Evolutionary conservation across 2,329 filamentous ascomycete species (phyloP).

Genomic region (Exophiala xenobiotica): DNA sequence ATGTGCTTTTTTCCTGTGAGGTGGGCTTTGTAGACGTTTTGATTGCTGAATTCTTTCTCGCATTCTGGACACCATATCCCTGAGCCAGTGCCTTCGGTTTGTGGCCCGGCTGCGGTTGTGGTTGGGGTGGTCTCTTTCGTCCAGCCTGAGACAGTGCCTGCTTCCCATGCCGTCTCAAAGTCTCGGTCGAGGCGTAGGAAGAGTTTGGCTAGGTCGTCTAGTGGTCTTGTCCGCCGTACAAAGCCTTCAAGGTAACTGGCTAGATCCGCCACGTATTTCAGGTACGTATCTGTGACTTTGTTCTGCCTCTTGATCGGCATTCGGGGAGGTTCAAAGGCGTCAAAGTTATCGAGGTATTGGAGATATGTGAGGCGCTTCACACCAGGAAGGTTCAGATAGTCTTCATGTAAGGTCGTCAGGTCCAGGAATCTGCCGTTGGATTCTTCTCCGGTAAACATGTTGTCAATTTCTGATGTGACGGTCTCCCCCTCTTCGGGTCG

Average conservation of each 20-base stretch:
- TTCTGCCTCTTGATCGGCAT: conserved; percentile 74
- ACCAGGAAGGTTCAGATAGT: conserved; percentile 84
- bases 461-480: conserved; percentile 70
- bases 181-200: conserved; percentile 75
- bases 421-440: conserved; percentile 91
- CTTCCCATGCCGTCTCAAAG: conserved; percentile 79
- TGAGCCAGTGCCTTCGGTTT: conserved; percentile 59
- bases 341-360: conserved; percentile 89
- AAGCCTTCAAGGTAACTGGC: conserved; percentile 84
- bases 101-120: conserved; percentile 42
- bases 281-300: conserved; percentile 91
- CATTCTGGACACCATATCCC: conserved; percentile 89
- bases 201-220: conserved; percentile 81
- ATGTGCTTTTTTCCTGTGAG: conserved; percentile 89
- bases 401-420: conserved; percentile 77
- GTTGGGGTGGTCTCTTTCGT: conserved; percentile 51
- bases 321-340: conserved; percentile 74
- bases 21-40: conserved; percentile 90
- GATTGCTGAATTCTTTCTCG: conserved; percentile 91
- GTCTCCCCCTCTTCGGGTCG: conserved; percentile 64
- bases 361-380: conserved; percentile 84
- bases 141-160: conserved; percentile 79
- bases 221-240: conserved; percentile 75
- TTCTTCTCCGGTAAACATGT: conserved; percentile 94
- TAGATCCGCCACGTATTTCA: conserved; percentile 79